Percentiles rank a stretch among this genome's conserved stretches.
Evolutionary conservation across 2,329 filamentous ascomycete genomes (phyloP).

Genomic region (Clonostachys sp.): DNA sequence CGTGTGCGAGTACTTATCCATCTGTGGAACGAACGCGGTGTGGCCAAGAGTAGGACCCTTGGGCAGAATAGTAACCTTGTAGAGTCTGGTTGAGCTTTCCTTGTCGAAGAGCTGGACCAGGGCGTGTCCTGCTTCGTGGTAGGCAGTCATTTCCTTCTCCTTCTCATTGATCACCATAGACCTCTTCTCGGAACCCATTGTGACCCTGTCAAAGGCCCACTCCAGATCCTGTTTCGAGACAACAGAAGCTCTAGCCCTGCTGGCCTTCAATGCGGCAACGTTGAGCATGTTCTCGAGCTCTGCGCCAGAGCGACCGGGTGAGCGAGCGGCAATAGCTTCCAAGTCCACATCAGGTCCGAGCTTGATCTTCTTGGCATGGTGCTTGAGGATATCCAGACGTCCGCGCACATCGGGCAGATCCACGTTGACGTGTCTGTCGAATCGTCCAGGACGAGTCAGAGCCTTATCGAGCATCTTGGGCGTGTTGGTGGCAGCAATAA

Average conservation of each 20-base stretch:
- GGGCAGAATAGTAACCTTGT: slow-evolving; percentile 97
- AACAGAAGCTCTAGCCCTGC: slow-evolving; percentile 71
- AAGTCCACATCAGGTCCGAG: slow-evolving; percentile 76
- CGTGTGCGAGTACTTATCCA: slow-evolving; percentile 88
- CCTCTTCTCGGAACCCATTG: slow-evolving; percentile 91
- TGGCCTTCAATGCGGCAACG: slow-evolving; percentile 91
- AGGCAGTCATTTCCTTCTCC: slow-evolving; percentile 94
- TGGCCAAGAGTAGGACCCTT: slow-evolving; percentile 82
- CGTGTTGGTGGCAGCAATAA: slow-evolving; percentile 94
- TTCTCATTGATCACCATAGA: slow-evolving; percentile 87
- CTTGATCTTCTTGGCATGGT: slow-evolving; percentile 91
- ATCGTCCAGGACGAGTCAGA: slow-evolving; percentile 87
- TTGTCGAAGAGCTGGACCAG: slow-evolving; percentile 79
- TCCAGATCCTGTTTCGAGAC: slow-evolving; percentile 82
- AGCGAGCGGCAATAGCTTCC: slow-evolving; percentile 78
- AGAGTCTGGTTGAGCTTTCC: slow-evolving; percentile 70
- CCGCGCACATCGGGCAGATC: slow-evolving; percentile 89
- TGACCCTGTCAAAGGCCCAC: slow-evolving; percentile 97
- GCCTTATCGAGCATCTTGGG: slow-evolving; percentile 93
- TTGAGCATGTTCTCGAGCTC: slow-evolving; percentile 97
- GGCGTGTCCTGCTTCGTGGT: slow-evolving; percentile 93
- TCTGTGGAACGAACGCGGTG: slow-evolving; percentile 82
- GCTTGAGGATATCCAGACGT: slow-evolving; percentile 85
- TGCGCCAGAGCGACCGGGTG: slow-evolving; percentile 88
- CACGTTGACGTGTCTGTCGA: slow-evolving; percentile 89